Evolutionary conservation across 2,329 filamentous ascomycete genomes (phyloP).

Genomic region (Didymella glomerata): DNA sequence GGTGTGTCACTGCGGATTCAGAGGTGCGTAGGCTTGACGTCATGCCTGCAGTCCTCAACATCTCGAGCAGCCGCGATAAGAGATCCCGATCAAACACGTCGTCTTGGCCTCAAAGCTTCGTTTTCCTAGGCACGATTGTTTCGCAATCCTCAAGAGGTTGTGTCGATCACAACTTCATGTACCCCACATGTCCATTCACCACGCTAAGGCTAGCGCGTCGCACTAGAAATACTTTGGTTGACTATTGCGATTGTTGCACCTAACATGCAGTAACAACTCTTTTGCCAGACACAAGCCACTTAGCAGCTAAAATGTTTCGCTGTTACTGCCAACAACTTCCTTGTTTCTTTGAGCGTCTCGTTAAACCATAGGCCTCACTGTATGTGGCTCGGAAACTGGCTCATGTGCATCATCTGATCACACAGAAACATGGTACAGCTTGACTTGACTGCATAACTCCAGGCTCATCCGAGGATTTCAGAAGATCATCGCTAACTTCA

Average conservation of each 20-base stretch:
- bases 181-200: slow-evolving; percentile 5
- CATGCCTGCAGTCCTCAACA: slow-evolving; percentile 28
- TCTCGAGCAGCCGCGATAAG: slow-evolving; percentile 5
- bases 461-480: too few relatives aligned
- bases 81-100: neutral
- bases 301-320: too few relatives aligned
- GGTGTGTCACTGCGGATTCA: slow-evolving; percentile 3
- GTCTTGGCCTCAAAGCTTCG: neutral
- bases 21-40: slow-evolving; percentile 40
- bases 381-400: neutral
- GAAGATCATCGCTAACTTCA: too few relatives aligned
- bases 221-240: neutral
- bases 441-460: too few relatives aligned
- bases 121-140: neutral
- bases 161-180: neutral
- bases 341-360: too few relatives aligned
- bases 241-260: neutral
- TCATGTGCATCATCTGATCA: neutral
- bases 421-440: neutral
- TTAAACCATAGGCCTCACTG: too few relatives aligned
- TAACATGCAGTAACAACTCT: too few relatives aligned
- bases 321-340: too few relatives aligned
- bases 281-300: too few relatives aligned
- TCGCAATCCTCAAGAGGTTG: neutral
- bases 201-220: slow-evolving; percentile 3